Evolutionary conservation across 164 flowering plant species (phyloP).

Genomic region (Umbilicus rupestris): DNA sequence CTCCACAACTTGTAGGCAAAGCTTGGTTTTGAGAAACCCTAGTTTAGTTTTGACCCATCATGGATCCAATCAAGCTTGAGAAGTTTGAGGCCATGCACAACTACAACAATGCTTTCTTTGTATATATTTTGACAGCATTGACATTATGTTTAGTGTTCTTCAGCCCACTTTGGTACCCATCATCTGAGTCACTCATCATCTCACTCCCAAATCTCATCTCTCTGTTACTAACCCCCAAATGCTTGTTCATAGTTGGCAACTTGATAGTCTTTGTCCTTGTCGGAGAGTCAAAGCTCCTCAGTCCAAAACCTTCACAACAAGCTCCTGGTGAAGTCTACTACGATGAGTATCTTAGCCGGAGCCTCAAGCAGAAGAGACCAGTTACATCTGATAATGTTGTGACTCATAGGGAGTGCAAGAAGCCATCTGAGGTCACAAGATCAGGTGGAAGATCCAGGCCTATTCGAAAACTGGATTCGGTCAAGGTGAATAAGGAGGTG

Average conservation of each 20-base stretch:
- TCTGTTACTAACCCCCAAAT: slow-evolving; percentile 29
- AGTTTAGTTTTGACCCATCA: slow-evolving; percentile 6
- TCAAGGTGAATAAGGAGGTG: not conserved
- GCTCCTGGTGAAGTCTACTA: slow-evolving; percentile 19
- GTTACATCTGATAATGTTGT: slow-evolving; percentile 9
- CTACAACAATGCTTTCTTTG: slow-evolving; percentile 26
- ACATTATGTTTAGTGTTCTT: slow-evolving; percentile 25
- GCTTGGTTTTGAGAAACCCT: not conserved
- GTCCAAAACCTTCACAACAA: slow-evolving; percentile 20
- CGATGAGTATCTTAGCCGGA: slow-evolving; percentile 27
- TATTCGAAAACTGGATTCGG: not conserved
- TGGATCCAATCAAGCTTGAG: slow-evolving; percentile 30
- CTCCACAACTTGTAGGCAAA: not conserved
- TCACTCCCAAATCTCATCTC: slow-evolving; percentile 27
- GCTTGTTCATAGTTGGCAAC: slow-evolving; percentile 46
- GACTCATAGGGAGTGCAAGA: not conserved
- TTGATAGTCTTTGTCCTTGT: slow-evolving; percentile 43
- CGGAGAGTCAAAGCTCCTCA: slow-evolving; percentile 40
- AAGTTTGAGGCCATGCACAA: slow-evolving; percentile 38
- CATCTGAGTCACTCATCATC: slow-evolving; percentile 18
- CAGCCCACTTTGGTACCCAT: slow-evolving; percentile 36
- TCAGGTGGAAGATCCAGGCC: not conserved
- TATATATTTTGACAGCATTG: slow-evolving; percentile 28
- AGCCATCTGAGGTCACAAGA: not conserved
- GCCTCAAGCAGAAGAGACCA: slow-evolving; percentile 7